Base-by-base conservation (phyloP, 495 filamentous ascomycete species). In the Jackrogersella minutella region DNA sequence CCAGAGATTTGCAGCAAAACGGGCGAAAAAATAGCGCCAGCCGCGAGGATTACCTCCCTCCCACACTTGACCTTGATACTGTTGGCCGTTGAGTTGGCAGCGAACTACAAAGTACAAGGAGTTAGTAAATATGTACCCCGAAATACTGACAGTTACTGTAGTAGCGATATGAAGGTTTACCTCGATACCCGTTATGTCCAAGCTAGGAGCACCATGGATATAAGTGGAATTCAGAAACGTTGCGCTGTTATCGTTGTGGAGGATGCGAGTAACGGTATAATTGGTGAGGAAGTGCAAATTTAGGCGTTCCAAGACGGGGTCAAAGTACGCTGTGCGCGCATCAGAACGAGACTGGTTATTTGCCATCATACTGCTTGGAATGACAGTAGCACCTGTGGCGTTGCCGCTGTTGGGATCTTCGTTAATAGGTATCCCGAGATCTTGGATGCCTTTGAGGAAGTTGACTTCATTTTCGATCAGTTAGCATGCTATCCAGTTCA, bases 1-100 rank as follows among this genome's bases (percentile, higher is more conserved):
- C 86, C 86, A 26, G 84, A 87, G 1, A 87, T 74, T 64, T 87
- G 81, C 4, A 88, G 77, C n/a, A 87, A 64, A 52, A 87, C 79
- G 0, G 84, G 82, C 0, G 82, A 78, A 33, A 80, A 73, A 44
- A 86, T 64, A n/a, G 78, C 73, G 9, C 85, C 85, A n/a, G 80
- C 82, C 3, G 81, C 76, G 41, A 87, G 68, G 55, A 88, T 83
- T 1, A 87, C 76, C 58, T 88, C 84, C 31, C 74, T 71, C 21
- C 30, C 62, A 10, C 75, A 76, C 22, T 64, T 65, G 19, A 76
- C 34, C 1, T 51, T 73, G n/a, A 33, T 57, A 37, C 16, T 63
- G 3, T 41, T 31, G 1, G 54, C 34, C 9, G 65, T 69, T 31
- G 57, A 33, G 33, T 66, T 63, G 19, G 60, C 49, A 51, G 74